A percentile compares a stretch with the other conserved stretches of the same genome.
Evolutionary conservation across 2,329 filamentous ascomycete species (phyloP).

Genomic region (Sordariomycetes sp.): DNA sequence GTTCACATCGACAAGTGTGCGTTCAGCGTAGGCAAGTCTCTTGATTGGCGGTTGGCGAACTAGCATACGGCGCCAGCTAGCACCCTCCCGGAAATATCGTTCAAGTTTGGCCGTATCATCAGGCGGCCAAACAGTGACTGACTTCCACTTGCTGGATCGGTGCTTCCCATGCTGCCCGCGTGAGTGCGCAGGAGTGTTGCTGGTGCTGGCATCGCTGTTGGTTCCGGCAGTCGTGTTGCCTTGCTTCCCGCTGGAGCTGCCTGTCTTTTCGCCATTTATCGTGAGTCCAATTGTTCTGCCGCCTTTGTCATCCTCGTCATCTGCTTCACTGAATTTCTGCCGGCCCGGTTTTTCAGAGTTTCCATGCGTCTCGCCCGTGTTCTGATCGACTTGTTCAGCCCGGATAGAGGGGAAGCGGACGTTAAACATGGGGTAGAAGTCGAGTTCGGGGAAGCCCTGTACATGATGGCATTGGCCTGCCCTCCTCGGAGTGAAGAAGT

Average conservation of each 20-base stretch:
- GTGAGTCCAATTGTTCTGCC: background rate
- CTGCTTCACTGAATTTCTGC: background rate
- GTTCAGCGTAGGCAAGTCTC: slow-evolving; percentile 1
- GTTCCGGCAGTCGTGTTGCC: background rate
- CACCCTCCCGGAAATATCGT: slow-evolving; percentile 7
- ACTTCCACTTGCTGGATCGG: background rate
- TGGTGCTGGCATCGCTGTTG: background rate
- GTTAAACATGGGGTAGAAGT: slow-evolving; percentile 4
- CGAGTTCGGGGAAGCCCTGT: slow-evolving; percentile 3
- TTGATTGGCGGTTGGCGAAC: slow-evolving; percentile 9
- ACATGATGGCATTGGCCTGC: background rate
- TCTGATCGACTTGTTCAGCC: background rate
- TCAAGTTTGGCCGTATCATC: background rate
- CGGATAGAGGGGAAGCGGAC: background rate
- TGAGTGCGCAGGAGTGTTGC: background rate
- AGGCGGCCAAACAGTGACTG: background rate
- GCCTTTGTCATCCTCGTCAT: background rate
- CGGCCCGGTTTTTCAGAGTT: background rate
- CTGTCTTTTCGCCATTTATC: background rate
- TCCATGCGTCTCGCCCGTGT: background rate
- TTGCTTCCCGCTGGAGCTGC: background rate
- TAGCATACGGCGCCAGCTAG: slow-evolving; percentile 12
- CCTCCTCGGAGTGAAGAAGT: background rate
- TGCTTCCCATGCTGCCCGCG: background rate
- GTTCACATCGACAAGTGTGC: slow-evolving; percentile 2